Base-by-base conservation (phyloP, 805 yeast genomes). In the Wickerhamiella azyma region DNA sequence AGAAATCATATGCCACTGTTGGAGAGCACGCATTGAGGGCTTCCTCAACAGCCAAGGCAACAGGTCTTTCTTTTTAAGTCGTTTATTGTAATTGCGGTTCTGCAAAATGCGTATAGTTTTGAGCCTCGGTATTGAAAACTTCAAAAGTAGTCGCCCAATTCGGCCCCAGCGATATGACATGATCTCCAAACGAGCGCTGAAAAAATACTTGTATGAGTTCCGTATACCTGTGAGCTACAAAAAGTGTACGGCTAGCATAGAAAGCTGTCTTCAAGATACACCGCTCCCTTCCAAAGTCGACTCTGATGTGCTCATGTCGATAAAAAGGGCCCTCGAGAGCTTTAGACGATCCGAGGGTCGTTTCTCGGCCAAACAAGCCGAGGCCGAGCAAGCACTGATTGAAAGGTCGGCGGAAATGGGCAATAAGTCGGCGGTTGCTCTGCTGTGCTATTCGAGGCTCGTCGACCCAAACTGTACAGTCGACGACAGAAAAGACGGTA, bases 401-500 rank as follows among this genome's bases (percentile, higher is more conserved):
- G 94, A 85, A 49, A 72, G 71, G 43, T 85, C 94, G 11, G 94
- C 94, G 0, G 94, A 83, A 55, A 55, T 76, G 55, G 95, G 96
- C 0, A 76, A 81, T 55, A 74, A 77, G 51, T 85, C 85, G 60
- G 95, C 96, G 0, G 74, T 86, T 18, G 68, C 89, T 0, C 66
- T 83, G 10, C 60, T 88, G 17, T 76, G 89, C 3, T 85, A 79
- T 52, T 77, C 79, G 41, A 76, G 83, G 1, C 61, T 83, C 26
- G 63, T 66, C 10, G 66, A 63, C 36, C 57, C 57, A 9, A 57
- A 59, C 2, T 62, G 63, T 1, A 48, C 67, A 0, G 57, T 62
- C 9, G 83, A 76, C 2, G 94, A 85, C 55, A 72, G 70, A 51
- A 53, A 54, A 2, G 71, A 79, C 57, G 95, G 94, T 0, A 72